These are phyloP conservation scores for Cystofilobasidium ferigula DNA, from an alignment of 768 basidiomycete species.

Conservation along the genomic window DNA sequence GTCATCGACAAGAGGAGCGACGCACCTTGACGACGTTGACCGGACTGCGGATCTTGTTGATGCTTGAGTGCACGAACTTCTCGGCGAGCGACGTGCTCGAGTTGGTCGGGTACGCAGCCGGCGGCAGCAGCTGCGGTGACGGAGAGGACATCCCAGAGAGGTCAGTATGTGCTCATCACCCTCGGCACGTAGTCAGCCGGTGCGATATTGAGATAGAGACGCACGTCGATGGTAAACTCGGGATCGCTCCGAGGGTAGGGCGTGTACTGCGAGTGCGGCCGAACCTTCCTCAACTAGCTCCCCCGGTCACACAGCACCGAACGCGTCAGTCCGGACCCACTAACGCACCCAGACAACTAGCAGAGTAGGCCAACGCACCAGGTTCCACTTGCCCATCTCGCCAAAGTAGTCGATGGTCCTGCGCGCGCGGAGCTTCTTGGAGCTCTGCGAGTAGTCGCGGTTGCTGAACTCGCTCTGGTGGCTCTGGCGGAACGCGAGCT, in stretches of 20 bases:
- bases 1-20: too few relatives aligned
- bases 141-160: constrained; percentile 6
- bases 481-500: constrained; percentile 17
- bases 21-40: constrained; percentile 87
- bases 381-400: constrained; percentile 68
- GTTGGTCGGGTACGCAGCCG: constrained; percentile 83
- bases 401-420: constrained; percentile 93
- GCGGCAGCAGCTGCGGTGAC: constrained; percentile 65
- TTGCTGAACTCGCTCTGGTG: constrained; percentile 17
- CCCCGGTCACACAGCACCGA: background rate
- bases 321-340: background rate
- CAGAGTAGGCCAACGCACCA: constrained; percentile 47
- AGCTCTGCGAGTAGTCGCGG: constrained; percentile 31
- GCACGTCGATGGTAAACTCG: constrained; percentile 61
- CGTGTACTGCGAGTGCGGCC: constrained; percentile 62
- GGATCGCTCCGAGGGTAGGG: constrained; percentile 20
- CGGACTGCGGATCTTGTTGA: constrained; percentile 95
- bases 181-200: too few relatives aligned
- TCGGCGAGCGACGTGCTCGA: constrained; percentile 88
- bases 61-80: constrained; percentile 94
- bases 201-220: constrained; percentile 29
- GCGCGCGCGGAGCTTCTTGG: constrained; percentile 80
- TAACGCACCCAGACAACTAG: constrained; percentile 1
- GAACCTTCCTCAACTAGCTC: constrained; percentile 40
- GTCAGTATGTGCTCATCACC: constrained; percentile 22